These are phyloP conservation scores for Tetracladium marchalianum DNA, from an alignment of 495 filamentous ascomycete genomes.

Conservation along the genomic window DNA sequence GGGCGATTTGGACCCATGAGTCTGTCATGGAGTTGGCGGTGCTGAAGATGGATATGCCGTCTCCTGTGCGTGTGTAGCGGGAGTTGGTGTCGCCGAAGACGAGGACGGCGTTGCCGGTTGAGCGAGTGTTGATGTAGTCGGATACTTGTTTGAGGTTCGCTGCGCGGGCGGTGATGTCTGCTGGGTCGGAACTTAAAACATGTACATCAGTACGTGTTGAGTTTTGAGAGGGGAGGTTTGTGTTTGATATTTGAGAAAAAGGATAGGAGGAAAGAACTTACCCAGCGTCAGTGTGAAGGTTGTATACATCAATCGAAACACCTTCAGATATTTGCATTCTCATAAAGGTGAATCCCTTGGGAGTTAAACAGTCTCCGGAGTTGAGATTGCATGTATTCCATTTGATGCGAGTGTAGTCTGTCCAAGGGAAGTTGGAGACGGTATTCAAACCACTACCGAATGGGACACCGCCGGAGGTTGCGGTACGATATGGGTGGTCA, in stretches of 20 bases:
- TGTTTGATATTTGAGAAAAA: no score
- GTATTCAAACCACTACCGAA: conserved; percentile 55
- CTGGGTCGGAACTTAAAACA: conserved; percentile 23
- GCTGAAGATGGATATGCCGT: conserved; percentile 37
- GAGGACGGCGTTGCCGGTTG: conserved; percentile 46
- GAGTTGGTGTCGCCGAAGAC: conserved; percentile 52
- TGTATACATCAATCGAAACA: conserved; percentile 49
- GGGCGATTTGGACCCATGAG: conserved; percentile 40
- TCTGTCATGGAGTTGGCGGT: conserved; percentile 37
- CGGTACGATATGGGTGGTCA: conserved; percentile 44
- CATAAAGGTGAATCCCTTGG: conserved; percentile 58
- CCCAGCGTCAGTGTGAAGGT: conserved; percentile 54
- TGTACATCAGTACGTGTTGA: neutral
- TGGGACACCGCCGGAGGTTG: conserved; percentile 49
- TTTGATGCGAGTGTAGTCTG: conserved; percentile 43
- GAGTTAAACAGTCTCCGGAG: conserved; percentile 51
- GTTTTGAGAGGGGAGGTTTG: no score
- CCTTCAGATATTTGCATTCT: conserved; percentile 29
- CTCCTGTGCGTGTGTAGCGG: conserved; percentile 41
- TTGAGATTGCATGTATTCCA: conserved; percentile 48
- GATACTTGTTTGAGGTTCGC: conserved; percentile 46
- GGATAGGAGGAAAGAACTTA: conserved; percentile 3
- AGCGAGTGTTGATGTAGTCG: conserved; percentile 40
- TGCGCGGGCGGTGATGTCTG: conserved; percentile 39
- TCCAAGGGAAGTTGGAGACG: conserved; percentile 42